Evolutionary conservation across 169 alveolate genomes (phyloP).

Genomic region (Blepharisma undulans): DNA sequence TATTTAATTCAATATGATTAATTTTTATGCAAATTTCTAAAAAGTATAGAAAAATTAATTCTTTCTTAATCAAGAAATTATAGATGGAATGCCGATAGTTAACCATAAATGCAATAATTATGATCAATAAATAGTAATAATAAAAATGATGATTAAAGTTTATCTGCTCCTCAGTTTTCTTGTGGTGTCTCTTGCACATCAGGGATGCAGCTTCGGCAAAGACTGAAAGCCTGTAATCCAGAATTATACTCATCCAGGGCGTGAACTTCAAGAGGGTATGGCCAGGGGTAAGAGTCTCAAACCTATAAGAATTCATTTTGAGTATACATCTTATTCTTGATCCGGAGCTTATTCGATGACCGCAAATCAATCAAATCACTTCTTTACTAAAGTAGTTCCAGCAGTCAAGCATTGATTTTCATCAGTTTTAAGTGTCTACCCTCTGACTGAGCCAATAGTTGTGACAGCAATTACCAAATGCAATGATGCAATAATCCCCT

Average conservation of each 20-base stretch:
- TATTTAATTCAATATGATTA: too few relatives aligned
- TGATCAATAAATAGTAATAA: too few relatives aligned
- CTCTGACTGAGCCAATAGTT: neutral
- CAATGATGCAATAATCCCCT: neutral
- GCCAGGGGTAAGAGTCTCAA: neutral
- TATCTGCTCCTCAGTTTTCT: too few relatives aligned
- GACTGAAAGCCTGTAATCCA: neutral
- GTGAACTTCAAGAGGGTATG: neutral
- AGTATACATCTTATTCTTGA: too few relatives aligned
- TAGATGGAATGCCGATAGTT: too few relatives aligned
- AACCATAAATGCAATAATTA: too few relatives aligned
- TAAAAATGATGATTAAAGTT: too few relatives aligned
- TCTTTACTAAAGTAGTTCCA: neutral
- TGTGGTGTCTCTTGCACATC: too few relatives aligned
- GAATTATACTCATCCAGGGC: neutral
- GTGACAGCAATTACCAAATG: neutral
- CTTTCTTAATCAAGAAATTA: too few relatives aligned
- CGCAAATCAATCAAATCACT: neutral
- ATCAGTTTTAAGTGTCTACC: neutral
- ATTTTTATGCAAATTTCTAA: too few relatives aligned
- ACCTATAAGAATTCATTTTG: neutral
- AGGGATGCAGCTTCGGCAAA: neutral
- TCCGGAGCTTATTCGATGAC: neutral
- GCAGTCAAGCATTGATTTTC: neutral
- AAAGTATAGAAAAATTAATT: too few relatives aligned